Percentiles rank a stretch among this genome's conserved stretches.
Conservation (phyloP, 1,284 basidiomycete species). For the Neolentinus lepideus region DNA sequence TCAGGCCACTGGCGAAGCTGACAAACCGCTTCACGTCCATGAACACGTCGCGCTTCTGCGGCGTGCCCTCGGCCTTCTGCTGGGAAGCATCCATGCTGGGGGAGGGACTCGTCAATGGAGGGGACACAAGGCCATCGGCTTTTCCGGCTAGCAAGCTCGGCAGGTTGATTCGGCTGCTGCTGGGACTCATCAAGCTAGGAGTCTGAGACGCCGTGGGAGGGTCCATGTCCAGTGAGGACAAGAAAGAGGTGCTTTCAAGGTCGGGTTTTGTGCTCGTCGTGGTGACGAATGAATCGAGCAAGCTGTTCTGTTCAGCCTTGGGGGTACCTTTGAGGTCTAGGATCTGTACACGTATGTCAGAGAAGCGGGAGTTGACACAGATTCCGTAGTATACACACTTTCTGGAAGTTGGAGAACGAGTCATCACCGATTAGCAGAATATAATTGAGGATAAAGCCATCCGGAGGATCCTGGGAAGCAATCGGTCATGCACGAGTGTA, state of each 20-base stretch:
- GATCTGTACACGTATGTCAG: conserved; percentile 47
- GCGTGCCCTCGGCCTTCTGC: conserved; percentile 31
- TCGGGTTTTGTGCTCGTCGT: conserved; percentile 87
- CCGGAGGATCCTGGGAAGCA: conserved; percentile 66
- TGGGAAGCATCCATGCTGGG: conserved; percentile 33
- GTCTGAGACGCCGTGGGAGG: conserved; percentile 41
- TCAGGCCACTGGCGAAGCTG: conserved; percentile 59
- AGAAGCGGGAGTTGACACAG: not conserved
- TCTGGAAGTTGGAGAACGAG: conserved; percentile 95
- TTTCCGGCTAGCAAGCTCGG: conserved; percentile 27
- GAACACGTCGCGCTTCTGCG: conserved; percentile 68
- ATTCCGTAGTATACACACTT: conserved; percentile 41
- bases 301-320: conserved; percentile 78
- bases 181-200: conserved; percentile 48
- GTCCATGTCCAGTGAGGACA: conserved; percentile 93
- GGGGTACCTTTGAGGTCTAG: conserved; percentile 93
- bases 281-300: conserved; percentile 87
- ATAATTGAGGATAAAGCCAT: conserved; percentile 93
- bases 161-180: conserved; percentile 47
- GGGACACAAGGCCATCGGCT: conserved; percentile 39
- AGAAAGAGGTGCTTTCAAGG: conserved; percentile 82
- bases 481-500: conserved; percentile 3
- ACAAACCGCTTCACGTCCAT: conserved; percentile 82
- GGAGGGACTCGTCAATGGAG: conserved; percentile 47
- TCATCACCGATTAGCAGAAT: conserved; percentile 88